Percentiles rank a stretch among this genome's conserved stretches.
These are phyloP conservation scores for Pseudognaphalium luteoalbum DNA, from an alignment of 129 eudicot genomes.

Conservation along the genomic window DNA sequence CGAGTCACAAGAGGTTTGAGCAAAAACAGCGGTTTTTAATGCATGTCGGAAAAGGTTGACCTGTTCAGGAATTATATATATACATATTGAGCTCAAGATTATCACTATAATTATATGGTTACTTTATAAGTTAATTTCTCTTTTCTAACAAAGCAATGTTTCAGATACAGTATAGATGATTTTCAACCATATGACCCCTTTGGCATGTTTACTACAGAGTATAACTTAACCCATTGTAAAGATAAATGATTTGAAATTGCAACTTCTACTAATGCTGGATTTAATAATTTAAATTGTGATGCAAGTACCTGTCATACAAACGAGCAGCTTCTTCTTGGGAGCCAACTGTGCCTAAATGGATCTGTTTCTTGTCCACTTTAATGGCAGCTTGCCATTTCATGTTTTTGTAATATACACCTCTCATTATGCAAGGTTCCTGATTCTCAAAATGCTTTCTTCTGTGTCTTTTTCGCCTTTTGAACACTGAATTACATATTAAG, in stretches of 20 bases:
- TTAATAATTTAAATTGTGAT: background rate
- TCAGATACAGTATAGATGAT: background rate
- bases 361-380: constrained; percentile 96
- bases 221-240: too few relatives aligned
- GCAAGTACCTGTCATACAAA: constrained; percentile 81
- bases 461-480: constrained; percentile 85
- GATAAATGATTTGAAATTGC: background rate
- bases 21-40: background rate
- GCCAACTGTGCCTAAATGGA: constrained; percentile 97
- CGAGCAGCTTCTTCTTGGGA: constrained; percentile 96
- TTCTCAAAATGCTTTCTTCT: constrained; percentile 75
- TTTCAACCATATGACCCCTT: background rate
- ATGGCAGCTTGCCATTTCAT: constrained; percentile 99
- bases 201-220: background rate
- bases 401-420: constrained; percentile 96
- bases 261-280: background rate
- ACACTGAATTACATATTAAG: constrained; percentile 37
- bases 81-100: background rate
- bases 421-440: constrained; percentile 77
- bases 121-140: background rate
- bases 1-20: background rate
- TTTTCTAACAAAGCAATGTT: background rate
- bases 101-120: background rate
- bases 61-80: background rate
- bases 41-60: background rate